Conservation (phyloP, 768 basidiomycete species). For the Rhodotorula babjevae region DNA sequence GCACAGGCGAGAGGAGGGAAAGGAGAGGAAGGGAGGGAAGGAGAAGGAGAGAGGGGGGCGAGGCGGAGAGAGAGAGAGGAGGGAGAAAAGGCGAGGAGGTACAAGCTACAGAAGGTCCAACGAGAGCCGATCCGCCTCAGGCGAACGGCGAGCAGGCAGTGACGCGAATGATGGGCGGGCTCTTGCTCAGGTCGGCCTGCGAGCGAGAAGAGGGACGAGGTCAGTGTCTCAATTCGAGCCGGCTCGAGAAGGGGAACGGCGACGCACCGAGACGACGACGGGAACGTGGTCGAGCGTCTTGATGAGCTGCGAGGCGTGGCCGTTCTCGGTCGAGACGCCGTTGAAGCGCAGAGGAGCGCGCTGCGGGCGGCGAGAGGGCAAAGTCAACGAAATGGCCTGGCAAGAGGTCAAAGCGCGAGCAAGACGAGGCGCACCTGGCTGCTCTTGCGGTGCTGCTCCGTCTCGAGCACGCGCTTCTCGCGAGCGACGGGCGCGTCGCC, state of each 20-base stretch:
- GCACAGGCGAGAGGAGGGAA: no score
- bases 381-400: background rate
- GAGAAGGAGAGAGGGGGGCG: no score
- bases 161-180: conserved; percentile 72
- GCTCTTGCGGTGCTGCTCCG: conserved; percentile 70
- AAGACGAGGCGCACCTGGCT: conserved; percentile 56
- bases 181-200: conserved; percentile 25
- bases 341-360: conserved; percentile 18
- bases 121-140: background rate
- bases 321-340: conserved; percentile 16
- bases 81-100: no score
- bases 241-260: background rate
- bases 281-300: conserved; percentile 24
- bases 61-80: no score
- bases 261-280: conserved; percentile 24
- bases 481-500: background rate
- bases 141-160: conserved; percentile 82
- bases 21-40: background rate
- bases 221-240: no score
- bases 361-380: background rate
- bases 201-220: background rate
- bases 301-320: conserved; percentile 24
- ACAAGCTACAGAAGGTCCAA: no score
- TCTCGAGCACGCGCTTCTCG: conserved; percentile 39
- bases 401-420: no score